A percentile compares a stretch with the other conserved stretches of the same genome.
Conservation (phyloP, 345 rosid species). For the Pugionium dolabratum region DNA sequence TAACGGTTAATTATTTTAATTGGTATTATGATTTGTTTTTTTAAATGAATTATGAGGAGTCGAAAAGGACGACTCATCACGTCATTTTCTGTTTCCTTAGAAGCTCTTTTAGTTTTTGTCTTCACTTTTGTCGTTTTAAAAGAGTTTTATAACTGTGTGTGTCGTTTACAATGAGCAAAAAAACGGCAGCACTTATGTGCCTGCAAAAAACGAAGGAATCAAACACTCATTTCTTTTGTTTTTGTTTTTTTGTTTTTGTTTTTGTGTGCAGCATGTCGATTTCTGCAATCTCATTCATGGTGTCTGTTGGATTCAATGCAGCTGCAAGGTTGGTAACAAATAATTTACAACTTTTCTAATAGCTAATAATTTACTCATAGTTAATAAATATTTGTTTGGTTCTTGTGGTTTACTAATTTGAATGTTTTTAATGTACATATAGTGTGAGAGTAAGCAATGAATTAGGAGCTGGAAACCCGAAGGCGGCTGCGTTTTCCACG, state of each 20-base stretch:
- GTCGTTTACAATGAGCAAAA: background rate
- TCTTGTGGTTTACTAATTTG: background rate
- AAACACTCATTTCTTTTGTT: background rate
- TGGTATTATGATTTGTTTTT: background rate
- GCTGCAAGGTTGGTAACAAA: slow-evolving; percentile 60
- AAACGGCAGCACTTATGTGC: slow-evolving; percentile 10
- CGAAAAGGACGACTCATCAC: slow-evolving; percentile 15
- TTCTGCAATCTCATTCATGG: slow-evolving; percentile 58
- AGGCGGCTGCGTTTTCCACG: slow-evolving; percentile 60
- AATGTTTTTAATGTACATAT: background rate
- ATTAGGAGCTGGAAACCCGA: slow-evolving; percentile 40
- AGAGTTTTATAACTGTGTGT: background rate
- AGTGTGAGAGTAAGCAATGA: slow-evolving; percentile 69
- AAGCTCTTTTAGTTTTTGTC: background rate
- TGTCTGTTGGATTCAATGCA: slow-evolving; percentile 74
- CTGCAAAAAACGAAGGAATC: background rate
- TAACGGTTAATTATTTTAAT: background rate
- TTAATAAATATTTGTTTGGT: background rate
- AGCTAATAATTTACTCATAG: too few relatives aligned
- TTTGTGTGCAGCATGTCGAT: slow-evolving; percentile 57
- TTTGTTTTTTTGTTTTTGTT: background rate
- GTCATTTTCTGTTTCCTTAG: slow-evolving; percentile 8
- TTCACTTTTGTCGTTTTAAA: slow-evolving; percentile 21
- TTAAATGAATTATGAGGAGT: background rate
- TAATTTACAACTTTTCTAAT: background rate